These are phyloP conservation scores for Hypoxylon fragiforme DNA, from an alignment of 495 filamentous ascomycete genomes.

Conservation along the genomic window DNA sequence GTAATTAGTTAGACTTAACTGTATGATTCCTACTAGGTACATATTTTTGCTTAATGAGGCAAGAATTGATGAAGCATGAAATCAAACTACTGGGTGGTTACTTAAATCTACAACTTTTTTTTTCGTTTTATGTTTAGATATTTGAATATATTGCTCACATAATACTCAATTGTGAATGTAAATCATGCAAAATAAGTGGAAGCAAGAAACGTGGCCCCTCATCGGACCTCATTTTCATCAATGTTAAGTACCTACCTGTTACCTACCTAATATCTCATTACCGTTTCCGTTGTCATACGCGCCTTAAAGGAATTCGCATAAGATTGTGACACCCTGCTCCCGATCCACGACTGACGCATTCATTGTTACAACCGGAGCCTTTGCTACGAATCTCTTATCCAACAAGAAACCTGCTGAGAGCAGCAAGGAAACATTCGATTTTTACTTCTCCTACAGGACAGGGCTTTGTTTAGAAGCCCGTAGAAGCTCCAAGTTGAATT, in stretches of 20 bases:
- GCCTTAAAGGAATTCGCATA: conserved; percentile 2
- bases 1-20: too few relatives aligned
- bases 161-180: too few relatives aligned
- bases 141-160: too few relatives aligned
- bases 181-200: too few relatives aligned
- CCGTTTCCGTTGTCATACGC: neutral
- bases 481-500: conserved; percentile 10
- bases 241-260: neutral
- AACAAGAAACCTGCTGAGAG: neutral
- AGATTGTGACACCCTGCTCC: conserved; percentile 5
- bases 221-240: conserved; percentile 16
- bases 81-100: too few relatives aligned
- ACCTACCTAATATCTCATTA: neutral
- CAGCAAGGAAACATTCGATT: neutral
- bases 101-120: too few relatives aligned
- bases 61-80: too few relatives aligned
- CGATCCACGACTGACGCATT: neutral
- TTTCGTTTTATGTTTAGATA: too few relatives aligned
- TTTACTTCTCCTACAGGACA: neutral
- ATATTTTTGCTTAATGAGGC: too few relatives aligned
- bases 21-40: too few relatives aligned
- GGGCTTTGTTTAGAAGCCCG: conserved; percentile 21
- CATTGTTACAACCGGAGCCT: conserved; percentile 23
- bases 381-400: conserved; percentile 18
- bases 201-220: neutral